These are phyloP conservation scores for Bryoerythrophyllum caledonicum DNA, from an alignment of 225 moss, liverwort and hornwort genomes.

Conservation along the genomic window DNA sequence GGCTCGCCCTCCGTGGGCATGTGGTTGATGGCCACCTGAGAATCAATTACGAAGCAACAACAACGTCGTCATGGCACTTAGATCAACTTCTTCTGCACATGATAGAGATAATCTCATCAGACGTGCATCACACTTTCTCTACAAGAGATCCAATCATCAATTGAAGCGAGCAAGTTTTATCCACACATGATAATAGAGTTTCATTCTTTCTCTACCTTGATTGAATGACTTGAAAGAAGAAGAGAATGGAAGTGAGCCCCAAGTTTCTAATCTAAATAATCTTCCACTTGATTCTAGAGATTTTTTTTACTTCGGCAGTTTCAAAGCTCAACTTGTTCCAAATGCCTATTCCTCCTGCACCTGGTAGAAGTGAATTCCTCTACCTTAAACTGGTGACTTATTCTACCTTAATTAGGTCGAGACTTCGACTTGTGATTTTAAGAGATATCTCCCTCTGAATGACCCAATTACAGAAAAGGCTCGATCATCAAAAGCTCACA, in stretches of 20 bases:
- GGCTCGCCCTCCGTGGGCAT: conserved; percentile 67
- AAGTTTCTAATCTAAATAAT: background rate
- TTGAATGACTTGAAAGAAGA: background rate
- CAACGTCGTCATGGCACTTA: background rate
- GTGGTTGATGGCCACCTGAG: conserved; percentile 61
- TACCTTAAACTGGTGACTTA: background rate
- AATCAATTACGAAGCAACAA: background rate
- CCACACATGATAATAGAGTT: too few relatives aligned
- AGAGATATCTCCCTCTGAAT: too few relatives aligned
- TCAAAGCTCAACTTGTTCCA: background rate
- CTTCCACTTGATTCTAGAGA: background rate
- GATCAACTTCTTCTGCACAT: background rate
- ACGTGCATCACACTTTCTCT: background rate
- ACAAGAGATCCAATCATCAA: background rate
- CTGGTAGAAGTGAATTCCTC: background rate
- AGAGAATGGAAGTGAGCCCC: background rate
- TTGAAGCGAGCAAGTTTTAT: background rate
- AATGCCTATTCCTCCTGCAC: background rate
- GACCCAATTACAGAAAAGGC: too few relatives aligned
- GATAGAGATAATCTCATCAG: background rate
- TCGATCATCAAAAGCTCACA: too few relatives aligned
- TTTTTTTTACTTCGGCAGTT: too few relatives aligned
- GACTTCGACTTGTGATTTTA: too few relatives aligned
- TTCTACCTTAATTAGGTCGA: background rate
- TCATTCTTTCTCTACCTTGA: background rate